A percentile compares a stretch with the other conserved stretches of the same genome.
Conservation (phyloP, 2,329 filamentous ascomycete species). For the Onygenales sp. region DNA sequence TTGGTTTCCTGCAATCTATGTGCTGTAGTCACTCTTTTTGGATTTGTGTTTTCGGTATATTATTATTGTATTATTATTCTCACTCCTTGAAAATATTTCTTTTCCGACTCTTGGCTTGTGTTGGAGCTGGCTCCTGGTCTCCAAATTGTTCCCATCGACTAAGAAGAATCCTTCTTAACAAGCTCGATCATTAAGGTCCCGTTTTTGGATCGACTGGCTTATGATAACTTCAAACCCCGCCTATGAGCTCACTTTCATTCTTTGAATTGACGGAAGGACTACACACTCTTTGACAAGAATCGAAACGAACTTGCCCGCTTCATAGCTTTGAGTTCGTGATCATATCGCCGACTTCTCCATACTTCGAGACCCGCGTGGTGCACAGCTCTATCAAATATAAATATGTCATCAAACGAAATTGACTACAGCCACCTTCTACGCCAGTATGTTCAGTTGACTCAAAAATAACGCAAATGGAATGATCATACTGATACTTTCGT, state of each 20-base stretch:
- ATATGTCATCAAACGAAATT: neutral
- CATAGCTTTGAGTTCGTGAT: neutral
- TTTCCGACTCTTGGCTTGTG: neutral
- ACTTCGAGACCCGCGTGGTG: neutral
- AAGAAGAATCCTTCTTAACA: neutral
- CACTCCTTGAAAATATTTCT: neutral
- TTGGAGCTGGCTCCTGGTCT: neutral
- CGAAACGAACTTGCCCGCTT: neutral
- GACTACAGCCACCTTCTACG: neutral
- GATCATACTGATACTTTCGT: neutral
- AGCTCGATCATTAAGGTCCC: neutral
- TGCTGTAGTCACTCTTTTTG: constrained; percentile 2
- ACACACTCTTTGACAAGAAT: neutral
- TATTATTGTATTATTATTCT: neutral
- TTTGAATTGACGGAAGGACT: neutral
- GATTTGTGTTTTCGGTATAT: constrained; percentile 1
- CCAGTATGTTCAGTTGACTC: neutral
- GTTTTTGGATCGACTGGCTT: neutral
- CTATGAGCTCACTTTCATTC: neutral
- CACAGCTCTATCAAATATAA: neutral
- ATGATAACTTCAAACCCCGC: neutral
- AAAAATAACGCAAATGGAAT: neutral
- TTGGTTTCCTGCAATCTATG: neutral
- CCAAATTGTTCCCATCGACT: neutral
- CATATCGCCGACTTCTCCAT: neutral